Evolutionary conservation across 805 yeast species (phyloP).

Genomic region (Lipomyces kockii): DNA sequence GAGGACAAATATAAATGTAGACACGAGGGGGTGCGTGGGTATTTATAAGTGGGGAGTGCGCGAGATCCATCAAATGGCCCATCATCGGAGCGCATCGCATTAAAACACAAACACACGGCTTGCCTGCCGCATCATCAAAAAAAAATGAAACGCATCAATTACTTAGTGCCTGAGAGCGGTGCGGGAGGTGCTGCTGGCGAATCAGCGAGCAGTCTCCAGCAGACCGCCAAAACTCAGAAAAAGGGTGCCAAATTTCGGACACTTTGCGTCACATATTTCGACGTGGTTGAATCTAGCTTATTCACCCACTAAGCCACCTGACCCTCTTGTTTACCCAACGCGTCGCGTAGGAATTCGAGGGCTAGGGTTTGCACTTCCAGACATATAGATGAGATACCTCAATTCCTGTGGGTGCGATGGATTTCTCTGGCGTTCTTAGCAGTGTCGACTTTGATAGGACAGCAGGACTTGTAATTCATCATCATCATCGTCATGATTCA

Average conservation of each 20-base stretch:
- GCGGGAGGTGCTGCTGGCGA: slow-evolving; percentile 15
- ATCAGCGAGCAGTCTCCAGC: slow-evolving; percentile 12
- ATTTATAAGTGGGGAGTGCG: slow-evolving; percentile 18
- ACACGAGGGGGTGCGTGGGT: slow-evolving; percentile 15
- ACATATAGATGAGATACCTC: too few relatives aligned
- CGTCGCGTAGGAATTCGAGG: neutral
- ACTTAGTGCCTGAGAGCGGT: neutral
- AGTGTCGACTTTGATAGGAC: too few relatives aligned
- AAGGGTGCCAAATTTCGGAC: slow-evolving; percentile 3
- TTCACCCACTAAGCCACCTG: neutral
- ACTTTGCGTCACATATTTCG: slow-evolving; percentile 8
- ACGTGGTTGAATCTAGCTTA: slow-evolving; percentile 2
- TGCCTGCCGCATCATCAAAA: neutral
- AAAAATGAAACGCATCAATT: slow-evolving; percentile 5
- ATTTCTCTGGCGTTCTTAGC: too few relatives aligned
- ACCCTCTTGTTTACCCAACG: neutral
- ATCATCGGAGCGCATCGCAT: neutral
- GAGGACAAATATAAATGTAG: neutral
- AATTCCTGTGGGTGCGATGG: too few relatives aligned
- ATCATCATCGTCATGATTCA: too few relatives aligned
- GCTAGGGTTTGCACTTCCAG: neutral
- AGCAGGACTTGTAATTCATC: too few relatives aligned
- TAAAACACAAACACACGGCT: neutral
- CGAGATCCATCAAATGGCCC: slow-evolving; percentile 7
- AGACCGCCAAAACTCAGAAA: slow-evolving; percentile 11